Evolutionary conservation across 73 alveolate species (phyloP).

Genomic region (Blepharisma japonicum): DNA sequence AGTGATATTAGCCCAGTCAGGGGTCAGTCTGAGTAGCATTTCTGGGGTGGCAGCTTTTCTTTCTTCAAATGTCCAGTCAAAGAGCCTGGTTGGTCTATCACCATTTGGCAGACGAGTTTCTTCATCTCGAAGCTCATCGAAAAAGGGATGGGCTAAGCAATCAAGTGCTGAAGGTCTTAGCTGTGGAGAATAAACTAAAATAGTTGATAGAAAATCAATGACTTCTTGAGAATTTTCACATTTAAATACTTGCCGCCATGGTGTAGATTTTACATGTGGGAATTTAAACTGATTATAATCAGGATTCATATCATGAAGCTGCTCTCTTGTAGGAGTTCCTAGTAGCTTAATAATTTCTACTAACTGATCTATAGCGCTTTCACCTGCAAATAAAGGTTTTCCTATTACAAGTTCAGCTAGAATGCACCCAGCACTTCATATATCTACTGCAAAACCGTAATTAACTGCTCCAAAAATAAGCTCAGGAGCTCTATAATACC

Average conservation of each 20-base stretch:
- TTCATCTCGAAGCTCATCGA: conserved; percentile 78
- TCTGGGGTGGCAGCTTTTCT: background rate
- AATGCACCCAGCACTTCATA: conserved; percentile 93
- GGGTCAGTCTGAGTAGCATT: background rate
- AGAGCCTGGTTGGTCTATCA: conserved; percentile 40
- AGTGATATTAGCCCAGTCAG: background rate
- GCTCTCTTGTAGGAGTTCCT: conserved; percentile 86
- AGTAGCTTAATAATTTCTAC: conserved; percentile 77
- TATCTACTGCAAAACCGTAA: conserved; percentile 74
- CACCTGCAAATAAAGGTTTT: conserved; percentile 73
- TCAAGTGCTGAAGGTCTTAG: conserved; percentile 68
- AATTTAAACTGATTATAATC: conserved; percentile 76
- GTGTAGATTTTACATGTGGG: conserved; percentile 84
- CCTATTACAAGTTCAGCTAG: conserved; percentile 84
- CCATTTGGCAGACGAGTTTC: conserved; percentile 61
- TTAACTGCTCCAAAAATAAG: conserved; percentile 91
- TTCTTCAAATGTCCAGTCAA: conserved; percentile 66
- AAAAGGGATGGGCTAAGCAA: conserved; percentile 70
- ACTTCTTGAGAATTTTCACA: conserved; percentile 54
- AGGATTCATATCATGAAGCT: conserved; percentile 80
- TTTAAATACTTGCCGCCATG: conserved; percentile 79
- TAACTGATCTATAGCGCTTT: conserved; percentile 68
- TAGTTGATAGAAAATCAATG: conserved; percentile 58
- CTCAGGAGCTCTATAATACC: conserved; percentile 94
- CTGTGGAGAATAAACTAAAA: conserved; percentile 71